A percentile compares a stretch with the other conserved stretches of the same genome.
phyloP scores from a whole-genome alignment of 257 asterid genomes.

The Misopates orontium region DNA sequence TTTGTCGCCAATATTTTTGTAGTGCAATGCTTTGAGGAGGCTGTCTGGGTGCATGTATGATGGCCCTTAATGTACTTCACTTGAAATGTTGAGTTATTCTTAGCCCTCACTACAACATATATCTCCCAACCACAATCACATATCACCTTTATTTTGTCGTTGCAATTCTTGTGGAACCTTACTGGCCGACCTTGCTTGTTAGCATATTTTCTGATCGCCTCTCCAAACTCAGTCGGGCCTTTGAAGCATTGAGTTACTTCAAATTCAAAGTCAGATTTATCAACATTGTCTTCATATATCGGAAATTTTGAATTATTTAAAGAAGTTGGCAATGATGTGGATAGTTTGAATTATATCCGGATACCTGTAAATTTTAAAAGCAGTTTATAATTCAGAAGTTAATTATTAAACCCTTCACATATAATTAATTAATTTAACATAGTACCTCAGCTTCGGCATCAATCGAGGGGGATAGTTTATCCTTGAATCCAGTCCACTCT shows the following conservation, averaged over 20 bases:
- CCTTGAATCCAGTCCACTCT: not conserved
- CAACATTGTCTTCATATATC: not conserved
- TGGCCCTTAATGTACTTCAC: not conserved
- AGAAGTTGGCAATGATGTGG: not conserved
- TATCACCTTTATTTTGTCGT: not conserved
- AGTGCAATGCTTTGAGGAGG: slow-evolving; percentile 1
- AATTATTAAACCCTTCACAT: no score
- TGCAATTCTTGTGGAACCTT: not conserved
- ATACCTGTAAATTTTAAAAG: no score
- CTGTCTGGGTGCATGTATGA: not conserved
- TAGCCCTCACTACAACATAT: not conserved
- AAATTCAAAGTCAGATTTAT: slow-evolving; percentile 4
- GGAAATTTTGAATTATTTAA: not conserved
- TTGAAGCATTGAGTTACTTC: not conserved
- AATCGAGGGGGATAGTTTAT: not conserved
- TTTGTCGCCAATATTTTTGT: not conserved
- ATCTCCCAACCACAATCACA: slow-evolving; percentile 18
- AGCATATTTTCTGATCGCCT: not conserved
- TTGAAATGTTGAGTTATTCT: not conserved
- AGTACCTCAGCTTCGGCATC: no score
- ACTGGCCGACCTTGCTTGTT: not conserved
- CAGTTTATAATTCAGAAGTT: no score
- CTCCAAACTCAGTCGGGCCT: not conserved
- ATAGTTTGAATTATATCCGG: no score
- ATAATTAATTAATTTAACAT: not conserved